A percentile compares a stretch with the other conserved stretches of the same genome.
phyloP scores from a whole-genome alignment of 169 alveolate genomes.

The Perkinsus marinus region DNA sequence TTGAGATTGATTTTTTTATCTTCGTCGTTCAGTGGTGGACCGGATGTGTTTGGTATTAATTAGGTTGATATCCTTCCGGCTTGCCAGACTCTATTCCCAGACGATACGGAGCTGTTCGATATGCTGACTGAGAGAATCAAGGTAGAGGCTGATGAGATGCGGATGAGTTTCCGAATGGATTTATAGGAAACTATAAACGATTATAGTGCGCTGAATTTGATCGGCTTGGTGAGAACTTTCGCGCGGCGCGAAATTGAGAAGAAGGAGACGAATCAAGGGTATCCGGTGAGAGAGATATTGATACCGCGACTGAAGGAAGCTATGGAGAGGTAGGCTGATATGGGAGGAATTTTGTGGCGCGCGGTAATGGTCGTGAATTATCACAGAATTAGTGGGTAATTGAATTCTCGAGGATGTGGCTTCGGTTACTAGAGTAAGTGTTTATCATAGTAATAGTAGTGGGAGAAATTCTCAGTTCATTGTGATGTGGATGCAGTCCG shows the following conservation, averaged over 20 bases:
- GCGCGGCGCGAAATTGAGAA: background rate
- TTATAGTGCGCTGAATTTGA: background rate
- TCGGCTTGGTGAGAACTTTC: background rate
- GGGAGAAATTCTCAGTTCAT: no score
- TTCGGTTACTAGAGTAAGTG: no score
- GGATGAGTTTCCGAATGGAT: background rate
- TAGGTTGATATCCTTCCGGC: background rate
- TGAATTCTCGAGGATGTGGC: no score
- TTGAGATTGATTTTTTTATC: no score
- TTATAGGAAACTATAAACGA: background rate
- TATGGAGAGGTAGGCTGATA: background rate
- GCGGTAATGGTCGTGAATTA: no score
- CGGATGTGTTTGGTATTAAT: background rate
- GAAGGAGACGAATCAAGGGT: background rate
- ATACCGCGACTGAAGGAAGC: background rate
- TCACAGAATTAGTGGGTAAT: no score
- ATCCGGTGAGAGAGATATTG: background rate
- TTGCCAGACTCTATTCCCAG: background rate
- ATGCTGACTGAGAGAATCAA: background rate
- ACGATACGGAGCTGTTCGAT: background rate
- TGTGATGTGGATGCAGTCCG: no score
- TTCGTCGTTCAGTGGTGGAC: no score
- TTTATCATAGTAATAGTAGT: no score
- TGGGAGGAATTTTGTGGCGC: background rate
- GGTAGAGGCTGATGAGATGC: background rate